These are phyloP conservation scores for Hysterangium stoloniferum DNA, from an alignment of 768 basidiomycete genomes.

Conservation along the genomic window DNA sequence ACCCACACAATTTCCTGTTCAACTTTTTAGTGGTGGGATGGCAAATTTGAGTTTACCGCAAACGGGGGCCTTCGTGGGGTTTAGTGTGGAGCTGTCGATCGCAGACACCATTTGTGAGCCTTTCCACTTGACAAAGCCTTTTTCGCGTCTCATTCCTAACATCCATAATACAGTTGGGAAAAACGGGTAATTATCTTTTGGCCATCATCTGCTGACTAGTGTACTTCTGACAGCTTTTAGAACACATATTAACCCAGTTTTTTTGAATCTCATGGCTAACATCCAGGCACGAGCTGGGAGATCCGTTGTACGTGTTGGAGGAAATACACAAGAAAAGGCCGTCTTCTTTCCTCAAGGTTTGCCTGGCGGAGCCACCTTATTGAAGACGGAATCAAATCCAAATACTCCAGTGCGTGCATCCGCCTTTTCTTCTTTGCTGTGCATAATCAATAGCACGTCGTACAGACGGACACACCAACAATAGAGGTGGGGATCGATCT, in stretches of 20 bases:
- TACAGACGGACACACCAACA: conserved; percentile 46
- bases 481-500: conserved; percentile 42
- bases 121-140: neutral
- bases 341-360: conserved; percentile 23
- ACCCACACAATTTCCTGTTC: neutral
- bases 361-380: conserved; percentile 20
- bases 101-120: conserved; percentile 24
- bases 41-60: conserved; percentile 22
- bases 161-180: conserved; percentile 12
- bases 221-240: conserved; percentile 12
- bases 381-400: conserved; percentile 23
- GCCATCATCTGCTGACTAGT: conserved; percentile 16
- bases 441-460: conserved; percentile 27
- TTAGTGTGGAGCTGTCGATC: conserved; percentile 31
- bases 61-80: conserved; percentile 32
- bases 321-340: conserved; percentile 43
- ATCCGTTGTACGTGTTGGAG: conserved; percentile 39
- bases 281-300: conserved; percentile 34
- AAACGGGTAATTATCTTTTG: conserved; percentile 9
- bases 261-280: conserved; percentile 42
- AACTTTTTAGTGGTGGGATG: neutral
- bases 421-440: neutral
- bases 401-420: conserved; percentile 13
- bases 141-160: neutral
- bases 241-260: conserved; percentile 28